phyloP scores from a whole-genome alignment of 768 basidiomycete species.

The Russula vinacea region DNA sequence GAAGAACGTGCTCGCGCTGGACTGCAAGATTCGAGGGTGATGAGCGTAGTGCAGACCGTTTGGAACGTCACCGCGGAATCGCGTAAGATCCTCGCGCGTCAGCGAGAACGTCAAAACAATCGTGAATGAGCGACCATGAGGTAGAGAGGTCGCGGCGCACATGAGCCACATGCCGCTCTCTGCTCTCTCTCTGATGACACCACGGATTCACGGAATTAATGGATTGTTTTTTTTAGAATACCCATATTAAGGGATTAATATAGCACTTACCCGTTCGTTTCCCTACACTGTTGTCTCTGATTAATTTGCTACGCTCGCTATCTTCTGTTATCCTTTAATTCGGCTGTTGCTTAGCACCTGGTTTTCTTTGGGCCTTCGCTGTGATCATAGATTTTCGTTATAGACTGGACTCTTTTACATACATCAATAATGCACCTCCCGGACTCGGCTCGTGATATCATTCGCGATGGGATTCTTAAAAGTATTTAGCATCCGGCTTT shows the following conservation, averaged over 20 bases:
- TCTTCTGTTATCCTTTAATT: neutral
- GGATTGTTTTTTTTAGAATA: neutral
- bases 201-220: constrained; percentile 9
- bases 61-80: constrained; percentile 78
- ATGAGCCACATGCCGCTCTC: neutral
- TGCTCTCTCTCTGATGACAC: neutral
- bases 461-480: neutral
- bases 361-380: neutral
- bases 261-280: neutral
- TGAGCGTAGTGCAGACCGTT: constrained; percentile 52
- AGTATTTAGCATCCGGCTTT: neutral
- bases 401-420: neutral
- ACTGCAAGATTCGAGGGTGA: constrained; percentile 44
- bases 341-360: neutral
- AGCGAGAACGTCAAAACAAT: neutral
- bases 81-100: constrained; percentile 35
- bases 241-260: neutral
- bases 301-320: neutral
- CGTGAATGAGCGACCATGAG: neutral
- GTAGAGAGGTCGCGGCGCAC: neutral
- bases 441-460: neutral
- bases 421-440: neutral
- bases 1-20: constrained; percentile 57
- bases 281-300: neutral
- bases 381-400: neutral